A percentile compares a stretch with the other conserved stretches of the same genome.
Conservation (phyloP, 140 eudicot species). For the Anethum foeniculum region DNA sequence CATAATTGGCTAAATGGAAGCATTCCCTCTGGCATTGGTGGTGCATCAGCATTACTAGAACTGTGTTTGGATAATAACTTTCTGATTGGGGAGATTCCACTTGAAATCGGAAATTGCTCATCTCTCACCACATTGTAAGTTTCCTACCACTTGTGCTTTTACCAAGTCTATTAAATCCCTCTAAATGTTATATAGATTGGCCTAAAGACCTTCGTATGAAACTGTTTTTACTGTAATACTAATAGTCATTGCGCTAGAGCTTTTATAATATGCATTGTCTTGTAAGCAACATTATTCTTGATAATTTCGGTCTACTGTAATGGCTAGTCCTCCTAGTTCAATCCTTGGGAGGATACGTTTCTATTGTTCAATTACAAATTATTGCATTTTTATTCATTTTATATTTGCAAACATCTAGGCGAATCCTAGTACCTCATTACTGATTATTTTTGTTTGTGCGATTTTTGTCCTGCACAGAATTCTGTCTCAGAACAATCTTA, state of each 20-base stretch:
- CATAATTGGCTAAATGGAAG: slow-evolving; percentile 59
- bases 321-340: not conserved
- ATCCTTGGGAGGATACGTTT: not conserved
- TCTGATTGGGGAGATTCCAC: slow-evolving; percentile 60
- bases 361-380: not conserved
- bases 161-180: not conserved
- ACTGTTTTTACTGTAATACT: not conserved
- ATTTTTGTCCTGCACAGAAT: slow-evolving; percentile 33
- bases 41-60: slow-evolving; percentile 45
- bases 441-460: not conserved
- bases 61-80: slow-evolving; percentile 50
- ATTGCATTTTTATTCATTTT: not conserved
- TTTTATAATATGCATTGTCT: not conserved
- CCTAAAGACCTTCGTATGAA: not conserved
- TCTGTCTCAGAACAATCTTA: slow-evolving; percentile 63
- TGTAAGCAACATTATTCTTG: not conserved
- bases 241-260: not conserved
- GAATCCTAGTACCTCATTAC: not conserved
- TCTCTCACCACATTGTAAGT: slow-evolving; percentile 69
- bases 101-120: slow-evolving; percentile 57
- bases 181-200: not conserved
- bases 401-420: not conserved
- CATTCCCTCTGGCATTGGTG: slow-evolving; percentile 65
- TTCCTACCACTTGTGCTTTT: not conserved
- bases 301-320: not conserved